phyloP scores from a whole-genome alignment of 2,329 filamentous ascomycete species.

The Talaromyces sp. region DNA sequence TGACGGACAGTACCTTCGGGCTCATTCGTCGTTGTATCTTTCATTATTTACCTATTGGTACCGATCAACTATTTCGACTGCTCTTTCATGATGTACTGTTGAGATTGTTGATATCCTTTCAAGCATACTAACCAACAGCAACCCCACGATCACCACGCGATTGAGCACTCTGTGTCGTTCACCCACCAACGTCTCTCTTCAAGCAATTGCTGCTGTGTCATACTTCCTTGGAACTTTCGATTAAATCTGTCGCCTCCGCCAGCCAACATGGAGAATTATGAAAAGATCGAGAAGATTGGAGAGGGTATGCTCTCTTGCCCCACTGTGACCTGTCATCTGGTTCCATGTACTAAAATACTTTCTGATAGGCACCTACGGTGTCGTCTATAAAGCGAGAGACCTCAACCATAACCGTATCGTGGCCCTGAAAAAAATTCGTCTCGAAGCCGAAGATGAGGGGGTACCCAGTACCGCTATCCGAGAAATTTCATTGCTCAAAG shows the following conservation, averaged over 20 bases:
- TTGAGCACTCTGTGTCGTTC: not conserved
- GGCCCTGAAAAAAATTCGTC: slow-evolving; percentile 90
- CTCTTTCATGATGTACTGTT: slow-evolving; percentile 32
- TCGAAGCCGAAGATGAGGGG: slow-evolving; percentile 92
- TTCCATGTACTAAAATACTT: slow-evolving; percentile 4
- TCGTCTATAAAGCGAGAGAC: slow-evolving; percentile 91
- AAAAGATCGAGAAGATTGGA: slow-evolving; percentile 94
- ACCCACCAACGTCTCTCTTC: not conserved
- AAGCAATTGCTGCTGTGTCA: not conserved
- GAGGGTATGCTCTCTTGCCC: slow-evolving; percentile 65
- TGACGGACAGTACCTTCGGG: slow-evolving; percentile 35
- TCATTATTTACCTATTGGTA: not conserved
- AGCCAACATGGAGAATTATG: slow-evolving; percentile 80
- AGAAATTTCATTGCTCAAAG: slow-evolving; percentile 89
- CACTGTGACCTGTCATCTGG: not conserved
- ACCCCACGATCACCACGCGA: not conserved
- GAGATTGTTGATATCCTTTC: not conserved
- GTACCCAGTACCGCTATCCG: slow-evolving; percentile 90
- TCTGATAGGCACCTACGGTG: slow-evolving; percentile 77
- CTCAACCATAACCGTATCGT: slow-evolving; percentile 82
- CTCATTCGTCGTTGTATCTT: not conserved
- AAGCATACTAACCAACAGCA: slow-evolving; percentile 8
- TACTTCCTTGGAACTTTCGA: not conserved
- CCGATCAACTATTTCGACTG: not conserved
- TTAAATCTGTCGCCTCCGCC: not conserved